A percentile compares a stretch with the other conserved stretches of the same genome.
These are phyloP conservation scores for Fragosphaeria purpurea DNA, from an alignment of 2,329 filamentous ascomycete genomes.

Conservation along the genomic window DNA sequence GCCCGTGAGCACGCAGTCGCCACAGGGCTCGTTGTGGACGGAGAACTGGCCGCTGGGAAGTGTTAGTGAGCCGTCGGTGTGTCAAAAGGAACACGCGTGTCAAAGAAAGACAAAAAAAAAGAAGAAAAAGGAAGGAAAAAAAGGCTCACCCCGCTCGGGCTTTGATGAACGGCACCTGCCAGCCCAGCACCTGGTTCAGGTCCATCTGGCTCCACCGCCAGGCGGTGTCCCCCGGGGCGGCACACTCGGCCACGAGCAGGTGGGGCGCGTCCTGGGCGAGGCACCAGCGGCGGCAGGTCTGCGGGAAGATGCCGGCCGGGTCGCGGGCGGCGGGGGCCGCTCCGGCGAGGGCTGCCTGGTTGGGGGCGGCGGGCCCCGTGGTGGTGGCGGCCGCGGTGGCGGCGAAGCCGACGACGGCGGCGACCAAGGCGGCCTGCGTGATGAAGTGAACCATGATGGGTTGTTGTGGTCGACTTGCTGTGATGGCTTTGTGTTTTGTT, in stretches of 20 bases:
- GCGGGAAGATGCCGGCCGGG: neutral
- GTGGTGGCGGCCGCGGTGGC: no score
- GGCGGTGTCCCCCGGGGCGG: neutral
- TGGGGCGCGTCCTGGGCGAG: neutral
- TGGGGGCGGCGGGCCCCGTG: no score
- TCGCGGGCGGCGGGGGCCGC: neutral
- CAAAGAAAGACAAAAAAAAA: no score
- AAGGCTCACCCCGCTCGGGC: neutral
- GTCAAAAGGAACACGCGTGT: neutral
- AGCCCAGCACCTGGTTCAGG: neutral
- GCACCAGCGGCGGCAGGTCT: neutral
- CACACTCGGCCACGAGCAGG: neutral
- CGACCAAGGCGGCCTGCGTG: no score
- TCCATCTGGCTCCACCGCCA: constrained; percentile 4
- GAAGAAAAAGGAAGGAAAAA: neutral
- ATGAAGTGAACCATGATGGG: no score
- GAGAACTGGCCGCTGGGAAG: constrained; percentile 1
- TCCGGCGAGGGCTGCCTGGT: no score
- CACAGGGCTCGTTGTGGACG: neutral
- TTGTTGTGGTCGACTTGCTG: no score
- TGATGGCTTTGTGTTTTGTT: no score
- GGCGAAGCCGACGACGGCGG: no score
- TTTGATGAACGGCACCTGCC: neutral
- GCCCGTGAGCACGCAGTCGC: neutral
- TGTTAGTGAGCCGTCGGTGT: neutral